Percentiles rank a stretch among this genome's conserved stretches.
Evolutionary conservation across 106 monocot species (phyloP).

Genomic region (Cymbidium sinense): DNA sequence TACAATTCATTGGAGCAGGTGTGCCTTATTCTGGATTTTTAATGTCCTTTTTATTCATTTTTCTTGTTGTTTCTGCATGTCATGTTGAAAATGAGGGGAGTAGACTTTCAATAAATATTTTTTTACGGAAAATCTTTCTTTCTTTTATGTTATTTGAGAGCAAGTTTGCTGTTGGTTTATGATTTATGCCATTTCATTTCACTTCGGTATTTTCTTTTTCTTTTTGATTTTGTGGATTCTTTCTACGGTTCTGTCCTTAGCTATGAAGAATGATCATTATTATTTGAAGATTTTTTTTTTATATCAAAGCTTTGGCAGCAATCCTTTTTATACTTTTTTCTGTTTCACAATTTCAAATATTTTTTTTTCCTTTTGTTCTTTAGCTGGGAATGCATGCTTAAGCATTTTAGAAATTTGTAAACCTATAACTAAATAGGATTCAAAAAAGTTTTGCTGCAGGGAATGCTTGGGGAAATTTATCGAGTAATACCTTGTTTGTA

Average conservation of each 20-base stretch:
- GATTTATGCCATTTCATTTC: no score
- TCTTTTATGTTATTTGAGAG: no score
- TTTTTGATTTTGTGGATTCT: no score
- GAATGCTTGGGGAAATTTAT: not conserved
- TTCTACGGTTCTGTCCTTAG: no score
- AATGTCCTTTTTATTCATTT: not conserved
- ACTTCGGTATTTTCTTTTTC: no score
- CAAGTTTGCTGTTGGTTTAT: no score
- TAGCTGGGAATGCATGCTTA: not conserved
- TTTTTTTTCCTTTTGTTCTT: not conserved
- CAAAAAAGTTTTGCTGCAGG: not conserved
- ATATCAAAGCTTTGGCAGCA: not conserved
- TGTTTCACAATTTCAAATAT: not conserved
- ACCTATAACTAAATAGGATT: not conserved
- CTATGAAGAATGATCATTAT: no score
- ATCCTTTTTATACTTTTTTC: not conserved
- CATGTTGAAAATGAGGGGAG: not conserved
- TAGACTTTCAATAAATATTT: not conserved
- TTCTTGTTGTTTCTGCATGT: not conserved
- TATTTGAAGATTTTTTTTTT: no score
- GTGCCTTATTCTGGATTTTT: not conserved
- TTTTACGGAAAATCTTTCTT: not conserved
- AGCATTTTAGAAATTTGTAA: not conserved
- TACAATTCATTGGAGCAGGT: constrained; percentile 9
- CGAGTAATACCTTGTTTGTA: not conserved